Evolutionary conservation across 352 stramenopile genomes (phyloP).

Genomic region (Globisporangium apiculatum): DNA sequence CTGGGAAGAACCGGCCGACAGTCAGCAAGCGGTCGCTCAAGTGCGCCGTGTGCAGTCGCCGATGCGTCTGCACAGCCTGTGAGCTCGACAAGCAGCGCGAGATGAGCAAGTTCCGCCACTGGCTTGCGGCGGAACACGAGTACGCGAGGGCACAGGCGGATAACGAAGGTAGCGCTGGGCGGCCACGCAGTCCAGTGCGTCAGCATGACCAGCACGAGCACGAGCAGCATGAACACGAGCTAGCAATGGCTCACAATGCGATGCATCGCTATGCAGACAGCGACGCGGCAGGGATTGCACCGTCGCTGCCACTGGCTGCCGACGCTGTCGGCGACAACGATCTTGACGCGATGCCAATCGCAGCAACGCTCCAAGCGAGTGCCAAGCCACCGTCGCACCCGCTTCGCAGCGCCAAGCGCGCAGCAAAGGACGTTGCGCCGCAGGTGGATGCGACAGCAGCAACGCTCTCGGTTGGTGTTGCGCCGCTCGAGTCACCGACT

Average conservation of each 20-base stretch:
- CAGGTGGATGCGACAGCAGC: not conserved
- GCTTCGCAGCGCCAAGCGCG: constrained; percentile 25
- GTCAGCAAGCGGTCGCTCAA: constrained; percentile 56
- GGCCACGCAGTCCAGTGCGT: constrained; percentile 25
- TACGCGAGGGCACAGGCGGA: no score
- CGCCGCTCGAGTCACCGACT: constrained; percentile 34
- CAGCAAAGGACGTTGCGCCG: constrained; percentile 32
- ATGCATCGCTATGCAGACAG: no score
- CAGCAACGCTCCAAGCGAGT: not conserved
- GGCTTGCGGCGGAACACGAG: constrained; percentile 15
- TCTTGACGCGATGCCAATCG: no score
- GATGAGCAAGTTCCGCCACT: constrained; percentile 21
- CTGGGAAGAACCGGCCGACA: constrained; percentile 55
- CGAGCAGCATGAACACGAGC: no score
- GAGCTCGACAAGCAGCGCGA: constrained; percentile 25
- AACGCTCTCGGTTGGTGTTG: not conserved
- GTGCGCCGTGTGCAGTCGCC: constrained; percentile 51
- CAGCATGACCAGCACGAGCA: not conserved
- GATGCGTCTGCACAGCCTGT: constrained; percentile 57
- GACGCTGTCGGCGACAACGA: no score
- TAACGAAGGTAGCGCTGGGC: constrained; percentile 3
- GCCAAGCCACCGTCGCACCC: constrained; percentile 10
- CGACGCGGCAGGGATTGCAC: no score
- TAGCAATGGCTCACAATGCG: no score
- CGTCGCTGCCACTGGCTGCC: no score